A percentile compares a stretch with the other conserved stretches of the same genome.
These are phyloP conservation scores for Chalaropsis thielavioides DNA, from an alignment of 2,329 filamentous ascomycete species.

Conservation along the genomic window DNA sequence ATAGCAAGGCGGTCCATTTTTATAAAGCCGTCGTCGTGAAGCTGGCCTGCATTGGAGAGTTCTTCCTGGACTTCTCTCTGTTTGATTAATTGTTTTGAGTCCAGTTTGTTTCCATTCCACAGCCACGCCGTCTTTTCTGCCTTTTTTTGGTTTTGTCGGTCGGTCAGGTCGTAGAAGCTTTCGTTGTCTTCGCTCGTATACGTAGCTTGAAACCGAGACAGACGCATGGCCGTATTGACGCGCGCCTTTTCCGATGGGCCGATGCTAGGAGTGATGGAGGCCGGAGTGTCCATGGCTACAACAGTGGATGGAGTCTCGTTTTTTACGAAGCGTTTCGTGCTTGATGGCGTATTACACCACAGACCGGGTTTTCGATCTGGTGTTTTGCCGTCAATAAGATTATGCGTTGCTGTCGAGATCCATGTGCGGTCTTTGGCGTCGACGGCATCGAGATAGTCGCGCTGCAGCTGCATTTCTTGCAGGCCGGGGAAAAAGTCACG, in stretches of 20 bases:
- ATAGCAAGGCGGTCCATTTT: slow-evolving; percentile 46
- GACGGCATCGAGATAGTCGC: slow-evolving; percentile 82
- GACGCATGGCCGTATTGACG: slow-evolving; percentile 21
- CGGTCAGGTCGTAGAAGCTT: slow-evolving; percentile 82
- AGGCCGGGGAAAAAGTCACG: slow-evolving; percentile 94
- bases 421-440: slow-evolving; percentile 73
- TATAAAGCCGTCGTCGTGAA: slow-evolving; percentile 41
- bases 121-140: slow-evolving; percentile 81
- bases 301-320: slow-evolving; percentile 42
- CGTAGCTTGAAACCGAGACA: slow-evolving; percentile 74
- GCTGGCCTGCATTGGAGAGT: slow-evolving; percentile 31
- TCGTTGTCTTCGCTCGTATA: slow-evolving; percentile 98
- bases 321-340: slow-evolving; percentile 39
- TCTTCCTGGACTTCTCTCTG: slow-evolving; percentile 47
- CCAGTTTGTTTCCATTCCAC: slow-evolving; percentile 77
- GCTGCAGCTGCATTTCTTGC: slow-evolving; percentile 69
- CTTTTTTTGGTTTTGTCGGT: slow-evolving; percentile 74
- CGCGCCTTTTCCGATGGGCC: not conserved
- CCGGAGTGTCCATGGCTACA: slow-evolving; percentile 7
- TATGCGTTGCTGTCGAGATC: slow-evolving; percentile 67
- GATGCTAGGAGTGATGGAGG: slow-evolving; percentile 3
- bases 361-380: not conserved
- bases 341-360: not conserved
- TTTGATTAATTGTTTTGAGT: slow-evolving; percentile 59
- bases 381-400: slow-evolving; percentile 66